A percentile compares a stretch with the other conserved stretches of the same genome.
Evolutionary conservation across 257 asterid species (phyloP).

Genomic region (Salvia splendens): DNA sequence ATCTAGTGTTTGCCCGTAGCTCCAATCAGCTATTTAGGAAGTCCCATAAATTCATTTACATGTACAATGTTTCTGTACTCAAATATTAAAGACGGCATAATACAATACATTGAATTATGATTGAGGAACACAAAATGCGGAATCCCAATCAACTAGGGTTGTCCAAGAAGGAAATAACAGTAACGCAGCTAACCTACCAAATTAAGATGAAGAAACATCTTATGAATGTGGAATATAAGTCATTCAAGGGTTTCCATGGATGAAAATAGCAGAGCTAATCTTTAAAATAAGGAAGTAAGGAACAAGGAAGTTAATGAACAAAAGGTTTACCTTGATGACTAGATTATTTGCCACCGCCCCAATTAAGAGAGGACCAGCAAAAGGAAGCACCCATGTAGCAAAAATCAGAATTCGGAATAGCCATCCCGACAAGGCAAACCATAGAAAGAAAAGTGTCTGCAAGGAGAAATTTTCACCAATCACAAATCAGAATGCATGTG

Average conservation of each 20-base stretch:
- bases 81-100: not conserved
- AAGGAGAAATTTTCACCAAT: conserved; percentile 24
- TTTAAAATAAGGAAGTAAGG: not conserved
- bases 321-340: conserved; percentile 68
- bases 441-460: conserved; percentile 92
- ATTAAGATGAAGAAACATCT: conserved; percentile 6
- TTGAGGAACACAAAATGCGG: not conserved
- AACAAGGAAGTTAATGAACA: not conserved
- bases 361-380: conserved; percentile 94
- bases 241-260: not conserved
- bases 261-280: not conserved
- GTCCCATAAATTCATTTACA: conserved; percentile 15
- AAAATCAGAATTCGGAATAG: conserved; percentile 75
- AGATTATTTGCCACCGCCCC: conserved; percentile 89
- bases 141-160: not conserved
- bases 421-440: conserved; percentile 99
- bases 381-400: conserved; percentile 86
- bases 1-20: not conserved
- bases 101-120: conserved; percentile 15
- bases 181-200: conserved; percentile 13
- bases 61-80: not conserved
- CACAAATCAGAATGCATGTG: conserved; percentile 23
- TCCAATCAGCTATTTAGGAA: conserved; percentile 6
- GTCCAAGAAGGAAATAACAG: conserved; percentile 1
- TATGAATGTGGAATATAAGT: not conserved